These are phyloP conservation scores for Pythium phragmitis DNA, from an alignment of 352 stramenopile genomes.

Conservation along the genomic window DNA sequence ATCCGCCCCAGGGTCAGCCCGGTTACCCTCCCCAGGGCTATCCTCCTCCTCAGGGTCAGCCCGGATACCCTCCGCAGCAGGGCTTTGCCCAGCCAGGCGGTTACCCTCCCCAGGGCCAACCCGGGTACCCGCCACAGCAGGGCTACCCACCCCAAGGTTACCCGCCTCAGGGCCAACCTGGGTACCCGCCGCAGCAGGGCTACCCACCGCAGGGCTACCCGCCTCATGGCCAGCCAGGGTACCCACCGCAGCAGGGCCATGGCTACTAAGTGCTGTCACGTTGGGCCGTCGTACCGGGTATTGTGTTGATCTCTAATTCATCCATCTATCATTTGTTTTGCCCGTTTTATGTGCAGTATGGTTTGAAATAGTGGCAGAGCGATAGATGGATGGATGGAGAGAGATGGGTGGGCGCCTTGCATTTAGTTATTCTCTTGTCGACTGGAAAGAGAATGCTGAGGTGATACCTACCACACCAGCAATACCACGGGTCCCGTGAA, in stretches of 20 bases:
- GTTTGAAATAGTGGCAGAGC: neutral
- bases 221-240: no score
- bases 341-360: neutral
- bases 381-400: neutral
- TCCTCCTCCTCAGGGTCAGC: slow-evolving; percentile 6
- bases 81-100: neutral
- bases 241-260: slow-evolving; percentile 10
- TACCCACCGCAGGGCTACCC: no score
- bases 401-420: neutral
- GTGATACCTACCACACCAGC: no score
- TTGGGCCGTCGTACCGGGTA: neutral
- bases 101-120: slow-evolving; percentile 20
- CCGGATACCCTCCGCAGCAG: slow-evolving; percentile 21
- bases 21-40: slow-evolving; percentile 17
- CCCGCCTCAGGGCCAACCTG: neutral
- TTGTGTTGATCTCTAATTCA: neutral
- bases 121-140: slow-evolving; percentile 19
- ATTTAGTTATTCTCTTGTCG: neutral
- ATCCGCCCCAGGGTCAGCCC: neutral
- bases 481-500: neutral
- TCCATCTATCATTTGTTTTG: neutral
- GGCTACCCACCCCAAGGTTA: neutral
- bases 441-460: no score
- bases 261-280: slow-evolving; percentile 14
- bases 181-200: no score